phyloP scores from a whole-genome alignment of 73 alveolate species.

The Durusdinium trenchii region DNA sequence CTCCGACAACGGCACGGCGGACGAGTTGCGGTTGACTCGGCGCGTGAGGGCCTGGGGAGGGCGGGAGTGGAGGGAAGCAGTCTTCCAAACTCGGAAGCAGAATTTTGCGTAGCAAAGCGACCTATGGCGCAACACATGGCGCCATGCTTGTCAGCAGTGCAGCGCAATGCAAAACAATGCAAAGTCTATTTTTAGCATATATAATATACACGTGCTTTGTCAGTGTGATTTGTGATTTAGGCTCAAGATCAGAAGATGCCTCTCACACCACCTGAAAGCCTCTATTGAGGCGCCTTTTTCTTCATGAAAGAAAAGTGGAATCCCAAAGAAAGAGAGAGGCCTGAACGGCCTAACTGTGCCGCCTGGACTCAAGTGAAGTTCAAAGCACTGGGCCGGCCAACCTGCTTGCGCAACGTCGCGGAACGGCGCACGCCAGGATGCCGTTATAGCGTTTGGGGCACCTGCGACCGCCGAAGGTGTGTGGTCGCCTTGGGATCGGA shows the following conservation, averaged over 20 bases:
- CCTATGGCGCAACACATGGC: no score
- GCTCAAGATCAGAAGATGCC: slow-evolving; percentile 39
- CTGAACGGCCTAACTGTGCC: background rate
- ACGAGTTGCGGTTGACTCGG: no score
- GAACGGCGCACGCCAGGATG: slow-evolving; percentile 83
- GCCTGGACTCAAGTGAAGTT: background rate
- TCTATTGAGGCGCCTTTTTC: background rate
- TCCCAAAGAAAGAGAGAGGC: slow-evolving; percentile 26
- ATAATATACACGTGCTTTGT: background rate
- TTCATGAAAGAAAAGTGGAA: background rate
- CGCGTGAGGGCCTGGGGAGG: no score
- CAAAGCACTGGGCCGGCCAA: slow-evolving; percentile 3
- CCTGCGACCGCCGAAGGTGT: slow-evolving; percentile 38
- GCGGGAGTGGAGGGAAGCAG: no score
- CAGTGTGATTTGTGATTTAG: background rate
- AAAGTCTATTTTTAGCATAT: no score
- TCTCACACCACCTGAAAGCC: background rate
- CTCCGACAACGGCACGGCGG: no score
- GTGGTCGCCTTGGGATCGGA: slow-evolving; percentile 62
- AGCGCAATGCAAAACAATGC: no score
- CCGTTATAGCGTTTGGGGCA: slow-evolving; percentile 39
- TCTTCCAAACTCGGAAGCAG: no score
- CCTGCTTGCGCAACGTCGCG: slow-evolving; percentile 43
- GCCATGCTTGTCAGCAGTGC: no score
- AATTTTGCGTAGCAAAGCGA: no score